Evolutionary conservation across 2,329 filamentous ascomycete genomes (phyloP), one percentile per base, ranked within the genome.

Genomic region (Hypoxylon sp.): DNA sequence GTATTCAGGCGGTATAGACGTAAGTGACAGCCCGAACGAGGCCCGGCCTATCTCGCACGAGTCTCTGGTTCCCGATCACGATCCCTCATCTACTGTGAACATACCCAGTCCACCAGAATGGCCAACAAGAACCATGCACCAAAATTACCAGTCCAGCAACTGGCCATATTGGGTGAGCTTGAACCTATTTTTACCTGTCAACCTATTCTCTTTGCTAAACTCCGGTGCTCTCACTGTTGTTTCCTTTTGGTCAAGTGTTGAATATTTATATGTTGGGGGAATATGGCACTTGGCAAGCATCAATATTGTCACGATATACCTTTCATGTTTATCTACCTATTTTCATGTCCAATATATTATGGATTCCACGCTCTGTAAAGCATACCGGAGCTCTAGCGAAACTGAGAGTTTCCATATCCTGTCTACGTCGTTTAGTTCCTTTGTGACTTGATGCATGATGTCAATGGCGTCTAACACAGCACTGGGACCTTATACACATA

Each of bases 131-230:
- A 58, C 15, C 62, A 55, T 50, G 61, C 69, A 57, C 80, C 84
- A 17, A 89, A 85, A 75, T 78, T 94, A 77, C 90, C 90, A 0
- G 77, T 83, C 30, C 82, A 86, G 78, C 90, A 95, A 74, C 77
- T 95, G 66, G 75, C 84, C 31, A 91, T 95, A 67, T 75, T 95
- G 58, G 86, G 89, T 91, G 79, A 77, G 81, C 67, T 55, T 47
- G 34, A 31, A 7, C 35, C 20, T 19, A 60, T 55, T 52, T 19
- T 30, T 36, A 49, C 42, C 41, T 54, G 57, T 54, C 40, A 38
- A 43, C 52, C 43, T 50, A 23, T 25, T 19, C 42, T n/a, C 8
- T 32, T 29, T 16, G 13, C 19, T 8, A 27, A 34, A 15, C 21
- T 11, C 30, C 20, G 27, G 17, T 9, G 47, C 16, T 25, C 7